Conservation (phyloP, 306 rosid species). For the Begonia loranthoides region DNA sequence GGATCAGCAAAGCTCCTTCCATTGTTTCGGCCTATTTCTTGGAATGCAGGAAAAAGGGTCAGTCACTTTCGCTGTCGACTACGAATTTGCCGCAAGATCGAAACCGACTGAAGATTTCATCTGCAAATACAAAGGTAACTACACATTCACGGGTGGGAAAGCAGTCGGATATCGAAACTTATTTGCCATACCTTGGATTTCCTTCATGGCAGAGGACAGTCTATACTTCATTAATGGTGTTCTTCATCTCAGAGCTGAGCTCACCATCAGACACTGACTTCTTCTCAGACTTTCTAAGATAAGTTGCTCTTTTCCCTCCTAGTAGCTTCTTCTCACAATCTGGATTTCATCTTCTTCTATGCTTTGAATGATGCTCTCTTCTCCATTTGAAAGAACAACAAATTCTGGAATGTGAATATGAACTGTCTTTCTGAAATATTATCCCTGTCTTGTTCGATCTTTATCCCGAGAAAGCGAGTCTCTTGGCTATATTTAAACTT, state of each 20-base stretch:
- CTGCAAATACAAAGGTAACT: constrained; percentile 94
- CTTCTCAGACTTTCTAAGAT: background rate
- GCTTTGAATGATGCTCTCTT: too few species aligned
- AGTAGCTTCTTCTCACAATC: too few species aligned
- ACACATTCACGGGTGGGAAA: constrained; percentile 90
- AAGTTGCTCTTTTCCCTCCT: too few species aligned
- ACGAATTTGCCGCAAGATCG: constrained; percentile 81
- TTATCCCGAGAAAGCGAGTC: too few species aligned
- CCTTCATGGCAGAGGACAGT: constrained; percentile 81
- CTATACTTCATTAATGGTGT: constrained; percentile 70
- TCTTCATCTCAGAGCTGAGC: constrained; percentile 90
- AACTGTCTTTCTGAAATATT: too few species aligned
- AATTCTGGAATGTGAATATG: too few species aligned
- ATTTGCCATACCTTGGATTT: constrained; percentile 70
- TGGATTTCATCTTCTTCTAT: too few species aligned
- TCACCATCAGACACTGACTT: constrained; percentile 59
- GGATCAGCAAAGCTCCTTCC: constrained; percentile 94
- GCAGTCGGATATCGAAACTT: constrained; percentile 93
- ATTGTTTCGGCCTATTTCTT: constrained; percentile 83
- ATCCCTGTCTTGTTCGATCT: too few species aligned
- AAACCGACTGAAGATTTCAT: constrained; percentile 67
- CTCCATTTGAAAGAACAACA: too few species aligned
- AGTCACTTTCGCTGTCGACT: constrained; percentile 74
- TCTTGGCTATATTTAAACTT: too few species aligned
- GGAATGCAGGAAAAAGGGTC: constrained; percentile 99